Percentiles rank a stretch among this genome's conserved stretches.
Evolutionary conservation across 805 yeast genomes (phyloP).

Genomic region (Zygosaccharomyces lentus): DNA sequence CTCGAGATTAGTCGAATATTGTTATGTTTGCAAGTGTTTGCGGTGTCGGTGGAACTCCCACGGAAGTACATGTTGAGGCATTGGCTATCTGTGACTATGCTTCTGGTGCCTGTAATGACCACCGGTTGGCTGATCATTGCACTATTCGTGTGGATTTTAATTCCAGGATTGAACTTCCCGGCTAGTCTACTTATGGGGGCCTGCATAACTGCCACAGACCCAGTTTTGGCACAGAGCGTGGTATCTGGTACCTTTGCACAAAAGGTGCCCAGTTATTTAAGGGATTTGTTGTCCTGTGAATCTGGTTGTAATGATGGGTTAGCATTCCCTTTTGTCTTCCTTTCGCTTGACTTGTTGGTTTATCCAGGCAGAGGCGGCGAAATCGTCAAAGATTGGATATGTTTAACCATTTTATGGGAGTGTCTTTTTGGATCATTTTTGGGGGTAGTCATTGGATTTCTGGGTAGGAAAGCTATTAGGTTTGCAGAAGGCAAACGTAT

Average conservation of each 20-base stretch:
- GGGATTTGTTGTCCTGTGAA: constrained; percentile 78
- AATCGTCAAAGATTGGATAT: constrained; percentile 76
- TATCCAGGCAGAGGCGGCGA: constrained; percentile 60
- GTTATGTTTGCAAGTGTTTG: constrained; percentile 82
- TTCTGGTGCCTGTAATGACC: constrained; percentile 85
- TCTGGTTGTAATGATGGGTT: constrained; percentile 90
- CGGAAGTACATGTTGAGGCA: constrained; percentile 82
- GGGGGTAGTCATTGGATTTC: constrained; percentile 69
- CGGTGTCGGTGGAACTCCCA: constrained; percentile 92
- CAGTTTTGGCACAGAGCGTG: constrained; percentile 90
- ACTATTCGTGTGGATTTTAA: constrained; percentile 68
- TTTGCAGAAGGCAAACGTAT: constrained; percentile 65
- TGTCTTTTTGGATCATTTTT: constrained; percentile 73
- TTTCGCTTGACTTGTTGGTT: constrained; percentile 63
- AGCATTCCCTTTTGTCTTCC: constrained; percentile 86
- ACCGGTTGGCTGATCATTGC: constrained; percentile 84
- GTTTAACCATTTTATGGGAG: constrained; percentile 72
- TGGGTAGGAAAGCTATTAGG: constrained; percentile 64
- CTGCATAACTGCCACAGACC: constrained; percentile 93
- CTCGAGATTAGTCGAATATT: constrained; percentile 82
- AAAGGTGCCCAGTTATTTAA: constrained; percentile 85
- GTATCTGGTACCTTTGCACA: constrained; percentile 87
- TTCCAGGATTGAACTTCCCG: constrained; percentile 67
- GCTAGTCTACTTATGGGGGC: constrained; percentile 75
- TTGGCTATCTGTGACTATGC: constrained; percentile 68